Evolutionary conservation across 2,329 filamentous ascomycete species (phyloP).

Genomic region (Monosporascus sp.): DNA sequence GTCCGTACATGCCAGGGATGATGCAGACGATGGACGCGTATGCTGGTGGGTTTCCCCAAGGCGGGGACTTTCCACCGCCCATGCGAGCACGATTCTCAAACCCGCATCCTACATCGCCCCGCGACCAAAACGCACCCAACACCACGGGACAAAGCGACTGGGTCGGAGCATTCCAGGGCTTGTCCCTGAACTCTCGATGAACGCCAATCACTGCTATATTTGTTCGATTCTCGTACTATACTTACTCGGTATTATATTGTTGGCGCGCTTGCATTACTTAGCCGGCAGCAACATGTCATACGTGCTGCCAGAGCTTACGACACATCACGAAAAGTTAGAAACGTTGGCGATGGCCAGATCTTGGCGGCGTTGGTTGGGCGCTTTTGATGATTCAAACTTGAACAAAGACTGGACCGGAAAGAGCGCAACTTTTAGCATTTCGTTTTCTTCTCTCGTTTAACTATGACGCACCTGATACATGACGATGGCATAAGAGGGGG

Average conservation of each 20-base stretch:
- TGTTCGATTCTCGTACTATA: constrained; percentile 27
- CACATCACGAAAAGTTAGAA: constrained; percentile 19
- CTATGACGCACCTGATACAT: constrained; percentile 25
- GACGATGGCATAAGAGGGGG: constrained; percentile 26
- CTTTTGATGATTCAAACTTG: constrained; percentile 15
- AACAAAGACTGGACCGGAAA: constrained; percentile 19
- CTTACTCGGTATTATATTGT: constrained; percentile 15
- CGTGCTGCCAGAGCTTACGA: constrained; percentile 7
- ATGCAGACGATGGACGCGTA: constrained; percentile 39
- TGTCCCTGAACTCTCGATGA: constrained; percentile 64
- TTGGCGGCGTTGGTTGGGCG: constrained; percentile 20
- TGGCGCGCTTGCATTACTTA: constrained; percentile 11
- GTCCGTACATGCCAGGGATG: constrained; percentile 35
- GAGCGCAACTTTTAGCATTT: constrained; percentile 7
- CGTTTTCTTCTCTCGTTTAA: constrained; percentile 6
- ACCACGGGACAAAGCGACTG: constrained; percentile 52
- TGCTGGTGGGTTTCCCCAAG: constrained; percentile 33
- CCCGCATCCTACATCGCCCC: constrained; percentile 26
- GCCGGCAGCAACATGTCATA: not conserved
- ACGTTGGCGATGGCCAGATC: constrained; percentile 17
- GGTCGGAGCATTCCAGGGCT: constrained; percentile 61
- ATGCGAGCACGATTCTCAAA: constrained; percentile 36
- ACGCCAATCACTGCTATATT: constrained; percentile 3
- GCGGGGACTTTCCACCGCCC: constrained; percentile 40
- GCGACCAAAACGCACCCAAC: constrained; percentile 22